A percentile compares a stretch with the other conserved stretches of the same genome.
Evolutionary conservation across 192 early-diverging fungal genomes (phyloP).

Genomic region (Helicostylum pulchrum): DNA sequence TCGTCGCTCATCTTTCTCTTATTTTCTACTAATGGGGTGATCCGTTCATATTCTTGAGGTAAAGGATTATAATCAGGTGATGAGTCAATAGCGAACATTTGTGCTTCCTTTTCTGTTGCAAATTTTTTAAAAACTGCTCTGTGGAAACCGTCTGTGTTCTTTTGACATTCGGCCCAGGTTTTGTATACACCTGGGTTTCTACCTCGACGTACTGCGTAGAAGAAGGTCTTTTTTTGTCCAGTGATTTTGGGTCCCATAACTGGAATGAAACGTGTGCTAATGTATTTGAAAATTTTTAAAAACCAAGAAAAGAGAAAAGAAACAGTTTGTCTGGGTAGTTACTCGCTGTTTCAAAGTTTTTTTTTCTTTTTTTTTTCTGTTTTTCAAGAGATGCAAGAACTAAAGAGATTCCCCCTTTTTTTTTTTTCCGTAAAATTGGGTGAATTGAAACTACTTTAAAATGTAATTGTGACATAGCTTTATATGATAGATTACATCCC

Average conservation of each 20-base stretch:
- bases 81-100: slow-evolving; percentile 21
- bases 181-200: slow-evolving; percentile 41
- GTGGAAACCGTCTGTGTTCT: slow-evolving; percentile 46
- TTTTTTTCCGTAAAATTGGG: too few species aligned
- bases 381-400: too few species aligned
- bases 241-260: too few species aligned
- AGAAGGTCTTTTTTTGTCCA: slow-evolving; percentile 2
- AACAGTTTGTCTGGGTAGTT: not conserved
- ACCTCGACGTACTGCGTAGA: slow-evolving; percentile 48
- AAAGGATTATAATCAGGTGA: too few species aligned
- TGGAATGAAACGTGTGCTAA: too few species aligned
- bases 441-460: too few species aligned
- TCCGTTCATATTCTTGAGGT: not conserved
- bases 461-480: too few species aligned
- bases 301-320: not conserved
- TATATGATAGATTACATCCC: too few species aligned
- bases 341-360: too few species aligned
- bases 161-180: slow-evolving; percentile 58
- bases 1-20: not conserved
- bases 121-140: slow-evolving; percentile 67
- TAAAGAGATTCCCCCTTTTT: too few species aligned
- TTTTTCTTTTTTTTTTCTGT: too few species aligned
- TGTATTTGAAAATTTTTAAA: too few species aligned
- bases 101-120: slow-evolving; percentile 48
- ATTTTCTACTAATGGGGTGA: not conserved